These are phyloP conservation scores for Incumbomyces lentus DNA, from an alignment of 2,329 filamentous ascomycete genomes.

Conservation along the genomic window DNA sequence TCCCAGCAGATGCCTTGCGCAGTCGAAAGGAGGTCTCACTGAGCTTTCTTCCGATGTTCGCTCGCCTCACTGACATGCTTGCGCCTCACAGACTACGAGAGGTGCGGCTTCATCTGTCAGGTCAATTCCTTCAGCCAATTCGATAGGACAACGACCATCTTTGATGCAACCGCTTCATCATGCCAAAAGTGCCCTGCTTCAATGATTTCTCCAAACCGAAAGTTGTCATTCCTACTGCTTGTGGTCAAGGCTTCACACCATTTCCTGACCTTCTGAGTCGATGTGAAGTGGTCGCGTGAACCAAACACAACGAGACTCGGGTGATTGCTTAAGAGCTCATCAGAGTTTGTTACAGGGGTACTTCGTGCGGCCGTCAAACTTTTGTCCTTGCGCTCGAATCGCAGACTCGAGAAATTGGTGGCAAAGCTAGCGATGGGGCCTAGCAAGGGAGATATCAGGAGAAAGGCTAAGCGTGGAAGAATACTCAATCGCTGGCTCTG, in stretches of 20 bases:
- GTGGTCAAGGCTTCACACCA: conserved; percentile 53
- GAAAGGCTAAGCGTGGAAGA: conserved; percentile 30
- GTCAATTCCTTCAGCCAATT: not conserved
- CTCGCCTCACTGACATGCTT: too few relatives aligned
- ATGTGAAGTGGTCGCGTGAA: conserved; percentile 62
- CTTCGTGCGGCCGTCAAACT: conserved; percentile 19
- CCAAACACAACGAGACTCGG: conserved; percentile 50
- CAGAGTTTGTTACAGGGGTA: conserved; percentile 21
- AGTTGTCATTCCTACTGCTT: conserved; percentile 35
- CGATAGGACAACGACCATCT: conserved; percentile 39
- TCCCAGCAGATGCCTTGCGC: too few relatives aligned
- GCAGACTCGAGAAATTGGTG: conserved; percentile 47
- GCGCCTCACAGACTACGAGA: too few relatives aligned
- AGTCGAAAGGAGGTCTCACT: too few relatives aligned
- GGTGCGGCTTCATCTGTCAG: too few relatives aligned
- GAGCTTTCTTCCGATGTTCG: too few relatives aligned
- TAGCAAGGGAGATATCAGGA: conserved; percentile 58
- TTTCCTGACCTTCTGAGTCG: conserved; percentile 49
- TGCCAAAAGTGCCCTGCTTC: conserved; percentile 54
- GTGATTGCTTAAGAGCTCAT: conserved; percentile 9
- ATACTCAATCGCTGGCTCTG: conserved; percentile 14
- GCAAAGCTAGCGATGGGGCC: conserved; percentile 48
- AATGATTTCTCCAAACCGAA: conserved; percentile 40
- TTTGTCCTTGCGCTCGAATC: conserved; percentile 17
- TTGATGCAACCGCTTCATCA: not conserved